Base-by-base conservation (phyloP, 75 land plant genomes). In the Azolla pinnata region DNA sequence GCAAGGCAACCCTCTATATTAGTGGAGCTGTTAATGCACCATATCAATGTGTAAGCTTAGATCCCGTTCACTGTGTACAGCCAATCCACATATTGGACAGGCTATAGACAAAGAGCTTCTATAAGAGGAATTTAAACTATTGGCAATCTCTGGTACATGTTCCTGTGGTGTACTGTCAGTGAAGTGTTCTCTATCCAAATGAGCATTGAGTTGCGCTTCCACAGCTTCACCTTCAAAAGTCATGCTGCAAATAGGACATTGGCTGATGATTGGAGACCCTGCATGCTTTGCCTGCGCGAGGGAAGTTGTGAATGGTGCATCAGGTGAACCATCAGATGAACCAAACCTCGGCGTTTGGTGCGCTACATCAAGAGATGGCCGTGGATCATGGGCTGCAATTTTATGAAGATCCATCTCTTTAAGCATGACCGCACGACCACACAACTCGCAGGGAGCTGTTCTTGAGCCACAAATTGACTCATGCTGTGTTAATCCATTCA, bases 341-440 rank as follows among this genome's bases (percentile, higher is more conserved):
- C 49, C 2, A 2, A 18, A 4, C 2, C 49, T 2, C 17, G n/a
- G n/a, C 23, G 21, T 2, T 46, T 46, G 49, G 14, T 46, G 3
- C 49, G 10, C 4, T 46, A 2, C 17, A 2, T 17, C 4, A 23
- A 46, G 17, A n/a, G 9, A 56, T 56, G 27, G 8, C 31, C 44
- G 16, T 57, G 35, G 17, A 17, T 58, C 76, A 66, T 92, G 96
- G 33, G 83, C 97, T 12, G 97, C 97, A 57, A 73, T 69, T 42
- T 66, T 77, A 59, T 92, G 97, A 33, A 92, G 66, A 44, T 88
- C 95, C 90, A 92, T 92, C 31, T 88, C 97, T 59, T 92, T 88
- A 59, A 92, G 69, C 97, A 92, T 92, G 17, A 92, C 75, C n/a
- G 87, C 73, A 26, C 97, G 85, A 28, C 83, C 81, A 68, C 96